These are phyloP conservation scores for Populus simonii DNA, from an alignment of 345 rosid genomes.

Conservation along the genomic window DNA sequence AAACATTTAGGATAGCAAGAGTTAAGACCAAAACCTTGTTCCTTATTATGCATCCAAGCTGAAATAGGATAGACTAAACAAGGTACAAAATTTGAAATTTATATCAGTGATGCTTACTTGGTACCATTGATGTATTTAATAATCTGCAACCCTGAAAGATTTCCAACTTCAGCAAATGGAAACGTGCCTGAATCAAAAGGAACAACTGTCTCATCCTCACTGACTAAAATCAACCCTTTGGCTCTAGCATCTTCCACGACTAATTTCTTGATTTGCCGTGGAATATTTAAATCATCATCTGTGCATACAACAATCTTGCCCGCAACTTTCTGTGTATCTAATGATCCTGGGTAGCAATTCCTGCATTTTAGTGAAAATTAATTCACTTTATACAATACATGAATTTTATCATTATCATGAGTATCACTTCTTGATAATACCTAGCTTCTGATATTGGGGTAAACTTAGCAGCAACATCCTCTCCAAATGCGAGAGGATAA, in stretches of 20 bases:
- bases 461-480: constrained; percentile 49
- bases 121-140: constrained; percentile 51
- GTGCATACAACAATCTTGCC: constrained; percentile 63
- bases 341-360: constrained; percentile 64
- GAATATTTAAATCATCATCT: constrained; percentile 23
- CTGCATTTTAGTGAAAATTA: constrained; percentile 32
- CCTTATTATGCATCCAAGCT: too few relatives aligned
- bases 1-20: too few relatives aligned
- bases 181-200: constrained; percentile 63
- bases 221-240: constrained; percentile 59
- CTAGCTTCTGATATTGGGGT: constrained; percentile 54
- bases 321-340: constrained; percentile 52
- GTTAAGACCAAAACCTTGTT: too few relatives aligned
- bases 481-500: constrained; percentile 58
- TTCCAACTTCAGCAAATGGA: constrained; percentile 57
- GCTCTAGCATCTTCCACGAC: constrained; percentile 64
- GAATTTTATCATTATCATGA: neutral
- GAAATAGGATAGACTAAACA: too few relatives aligned
- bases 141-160: constrained; percentile 39
- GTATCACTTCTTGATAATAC: constrained; percentile 25
- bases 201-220: constrained; percentile 28
- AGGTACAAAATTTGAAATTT: too few relatives aligned
- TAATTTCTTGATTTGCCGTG: constrained; percentile 45
- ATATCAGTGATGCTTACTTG: constrained; percentile 38
- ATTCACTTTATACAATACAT: neutral